Conservation (phyloP, 2,329 filamentous ascomycete species). For the Fusarium circinatum region DNA sequence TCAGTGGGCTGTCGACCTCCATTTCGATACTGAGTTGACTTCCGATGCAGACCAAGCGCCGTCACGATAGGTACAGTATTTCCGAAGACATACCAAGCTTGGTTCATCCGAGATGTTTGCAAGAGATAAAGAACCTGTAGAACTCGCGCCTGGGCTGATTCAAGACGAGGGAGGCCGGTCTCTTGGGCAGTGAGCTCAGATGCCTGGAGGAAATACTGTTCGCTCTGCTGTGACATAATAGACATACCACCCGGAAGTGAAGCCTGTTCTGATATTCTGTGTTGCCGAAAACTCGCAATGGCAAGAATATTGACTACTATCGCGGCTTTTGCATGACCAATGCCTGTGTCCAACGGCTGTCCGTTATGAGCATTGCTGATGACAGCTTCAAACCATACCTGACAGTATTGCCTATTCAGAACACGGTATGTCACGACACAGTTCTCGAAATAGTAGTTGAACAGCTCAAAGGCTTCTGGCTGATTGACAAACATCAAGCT, state of each 20-base stretch:
- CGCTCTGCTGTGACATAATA: conserved; percentile 36
- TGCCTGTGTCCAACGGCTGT: conserved; percentile 50
- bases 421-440: conserved; percentile 70
- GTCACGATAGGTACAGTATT: conserved; percentile 64
- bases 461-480: conserved; percentile 48
- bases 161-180: conserved; percentile 62
- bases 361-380: conserved; percentile 50
- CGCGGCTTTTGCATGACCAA: conserved; percentile 57
- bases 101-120: conserved; percentile 67
- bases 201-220: conserved; percentile 55
- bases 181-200: conserved; percentile 57
- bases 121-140: conserved; percentile 69
- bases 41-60: conserved; percentile 52
- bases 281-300: conserved; percentile 49
- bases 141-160: conserved; percentile 67
- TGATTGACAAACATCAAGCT: conserved; percentile 52
- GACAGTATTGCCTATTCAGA: conserved; percentile 63
- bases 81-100: conserved; percentile 70
- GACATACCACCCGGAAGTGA: neutral
- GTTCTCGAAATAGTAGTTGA: conserved; percentile 68
- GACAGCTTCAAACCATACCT: conserved; percentile 58
- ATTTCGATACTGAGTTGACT: conserved; percentile 33
- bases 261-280: conserved; percentile 18
- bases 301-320: conserved; percentile 61
- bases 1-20: conserved; percentile 42